These are phyloP conservation scores for Hypoxylon intermedium DNA, from an alignment of 495 filamentous ascomycete species.

Conservation along the genomic window DNA sequence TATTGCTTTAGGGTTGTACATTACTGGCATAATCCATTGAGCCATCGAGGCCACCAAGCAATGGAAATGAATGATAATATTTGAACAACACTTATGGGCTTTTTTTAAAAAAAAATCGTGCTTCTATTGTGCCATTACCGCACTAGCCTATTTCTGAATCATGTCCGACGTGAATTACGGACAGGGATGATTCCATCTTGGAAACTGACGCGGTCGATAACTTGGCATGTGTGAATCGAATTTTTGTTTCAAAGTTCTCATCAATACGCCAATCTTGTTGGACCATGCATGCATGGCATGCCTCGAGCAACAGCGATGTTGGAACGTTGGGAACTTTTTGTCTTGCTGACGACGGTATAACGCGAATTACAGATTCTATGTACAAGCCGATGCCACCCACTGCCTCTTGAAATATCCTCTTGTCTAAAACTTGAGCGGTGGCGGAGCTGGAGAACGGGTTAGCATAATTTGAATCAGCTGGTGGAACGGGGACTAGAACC, in stretches of 20 bases:
- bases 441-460: conserved; percentile 45
- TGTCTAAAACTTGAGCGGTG: conserved; percentile 55
- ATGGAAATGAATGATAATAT: conserved; percentile 66
- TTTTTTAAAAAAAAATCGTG: no score
- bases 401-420: conserved; percentile 5
- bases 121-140: no score
- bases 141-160: no score
- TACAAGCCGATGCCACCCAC: conserved; percentile 27
- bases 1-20: conserved; percentile 87
- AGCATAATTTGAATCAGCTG: conserved; percentile 9
- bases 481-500: conserved; percentile 46
- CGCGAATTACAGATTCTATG: conserved; percentile 34
- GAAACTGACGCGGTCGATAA: no score
- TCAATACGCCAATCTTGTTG: no score
- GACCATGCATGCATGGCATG: no score
- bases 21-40: conserved; percentile 66
- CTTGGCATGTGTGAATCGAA: no score
- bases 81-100: conserved; percentile 43
- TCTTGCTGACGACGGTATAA: conserved; percentile 3
- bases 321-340: not conserved
- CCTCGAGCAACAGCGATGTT: no score
- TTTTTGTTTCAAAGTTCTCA: no score
- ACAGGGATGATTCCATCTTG: no score
- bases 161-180: no score
- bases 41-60: conserved; percentile 58